These are phyloP conservation scores for Capronia coronata DNA, from an alignment of 2,329 filamentous ascomycete genomes.

Conservation along the genomic window DNA sequence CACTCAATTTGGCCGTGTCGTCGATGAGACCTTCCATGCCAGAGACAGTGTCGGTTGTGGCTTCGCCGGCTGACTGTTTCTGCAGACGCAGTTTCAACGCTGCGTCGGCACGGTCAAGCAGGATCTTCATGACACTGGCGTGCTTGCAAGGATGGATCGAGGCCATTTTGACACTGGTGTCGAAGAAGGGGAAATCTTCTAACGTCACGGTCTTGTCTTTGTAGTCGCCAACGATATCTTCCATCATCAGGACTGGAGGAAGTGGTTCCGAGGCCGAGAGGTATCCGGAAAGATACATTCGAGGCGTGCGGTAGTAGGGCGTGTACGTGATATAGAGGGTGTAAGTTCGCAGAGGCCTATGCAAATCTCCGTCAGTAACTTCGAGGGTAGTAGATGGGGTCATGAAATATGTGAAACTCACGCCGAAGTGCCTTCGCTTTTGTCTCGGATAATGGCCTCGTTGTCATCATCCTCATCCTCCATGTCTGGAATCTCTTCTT, in stretches of 20 bases:
- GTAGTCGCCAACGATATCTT: conserved; percentile 93
- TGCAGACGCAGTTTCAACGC: conserved; percentile 82
- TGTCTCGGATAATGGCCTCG: conserved; percentile 88
- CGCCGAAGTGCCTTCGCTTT: conserved; percentile 49
- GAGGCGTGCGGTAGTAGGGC: conserved; percentile 90
- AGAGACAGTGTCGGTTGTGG: conserved; percentile 38
- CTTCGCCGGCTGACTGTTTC: conserved; percentile 63
- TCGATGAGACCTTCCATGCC: conserved; percentile 84
- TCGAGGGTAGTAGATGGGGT: no score
- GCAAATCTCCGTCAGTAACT: conserved; percentile 2
- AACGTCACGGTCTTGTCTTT: conserved; percentile 98
- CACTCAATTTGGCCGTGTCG: conserved; percentile 57
- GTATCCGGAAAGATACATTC: conserved; percentile 92
- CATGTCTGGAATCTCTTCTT: conserved; percentile 92
- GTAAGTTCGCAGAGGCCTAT: conserved; percentile 80
- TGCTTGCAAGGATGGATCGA: conserved; percentile 97
- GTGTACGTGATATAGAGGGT: conserved; percentile 98
- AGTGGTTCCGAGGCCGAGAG: conserved; percentile 71
- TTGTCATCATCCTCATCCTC: conserved; percentile 92
- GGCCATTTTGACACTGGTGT: conserved; percentile 87
- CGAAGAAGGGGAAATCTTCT: conserved; percentile 94
- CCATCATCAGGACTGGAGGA: conserved; percentile 82
- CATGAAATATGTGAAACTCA: no score
- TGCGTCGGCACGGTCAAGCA: conserved; percentile 90
- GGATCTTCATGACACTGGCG: conserved; percentile 93